Base-by-base conservation (phyloP, 495 filamentous ascomycete genomes). In the Penicillium coprophilum region DNA sequence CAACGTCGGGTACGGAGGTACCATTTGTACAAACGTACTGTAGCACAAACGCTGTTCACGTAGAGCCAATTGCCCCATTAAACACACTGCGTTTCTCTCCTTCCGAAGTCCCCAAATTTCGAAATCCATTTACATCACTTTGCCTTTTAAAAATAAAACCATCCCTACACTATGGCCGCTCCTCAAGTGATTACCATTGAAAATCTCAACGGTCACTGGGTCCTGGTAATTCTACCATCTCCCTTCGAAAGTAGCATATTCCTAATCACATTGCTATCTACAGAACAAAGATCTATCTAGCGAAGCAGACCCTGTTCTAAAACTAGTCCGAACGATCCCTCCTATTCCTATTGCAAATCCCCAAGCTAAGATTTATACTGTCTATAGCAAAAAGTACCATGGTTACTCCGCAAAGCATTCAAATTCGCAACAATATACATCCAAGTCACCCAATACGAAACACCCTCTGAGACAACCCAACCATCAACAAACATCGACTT, bases 351-450 rank as follows among this genome's bases (percentile, higher is more conserved):
- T 21, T 10, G 11, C 1, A n/a, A 38, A 10, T 6, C 15, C 15
- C 17, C 3, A n/a, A 36, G 19, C 50, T 53, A 17, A 45, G 6
- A 8, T 34, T 32, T 2, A 17, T 15, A 1, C 34, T 8, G 3
- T 38, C 20, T 6, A n/a, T 6, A 53, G 50, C 50, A 44, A 53
- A 45, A 45, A 17, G 27, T 53, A 5, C 6, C 27, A 3, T 53
- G 50, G 50, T 13, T 53, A 0, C 9, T 53, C 24, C 50, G 50
- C 27, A 53, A 53, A 10, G 50, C 50, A 8, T 45, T 53, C 30
- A 17, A 17, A 13, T 17, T 45, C 3, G 50, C 28, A 34, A 45
- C 39, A 12, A 44, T 53, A 13, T 36, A 53, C 39, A 21, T 53
- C 39, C 27, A 45, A 13, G 45, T 53, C 17, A 31, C 28, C 0